These are phyloP conservation scores for Limonium bicolor DNA, from an alignment of 148 eudicot species.

Conservation along the genomic window DNA sequence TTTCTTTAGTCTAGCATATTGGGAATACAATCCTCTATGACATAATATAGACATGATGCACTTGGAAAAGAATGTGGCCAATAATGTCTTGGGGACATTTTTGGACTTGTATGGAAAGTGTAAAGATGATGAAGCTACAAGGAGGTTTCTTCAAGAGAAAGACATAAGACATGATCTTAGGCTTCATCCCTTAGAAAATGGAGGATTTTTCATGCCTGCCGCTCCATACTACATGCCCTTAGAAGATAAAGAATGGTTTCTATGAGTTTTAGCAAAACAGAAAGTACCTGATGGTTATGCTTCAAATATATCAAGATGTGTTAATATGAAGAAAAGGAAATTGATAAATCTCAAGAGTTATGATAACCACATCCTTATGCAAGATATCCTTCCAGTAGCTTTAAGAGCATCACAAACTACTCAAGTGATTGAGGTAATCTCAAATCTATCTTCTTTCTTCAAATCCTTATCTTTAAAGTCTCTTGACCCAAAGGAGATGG, in stretches of 20 bases:
- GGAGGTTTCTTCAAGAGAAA: not conserved
- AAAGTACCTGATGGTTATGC: constrained; percentile 5
- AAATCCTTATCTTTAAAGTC: not conserved
- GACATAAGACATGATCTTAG: constrained; percentile 2
- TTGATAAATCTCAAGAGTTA: constrained; percentile 8
- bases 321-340: constrained; percentile 1
- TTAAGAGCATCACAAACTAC: not conserved
- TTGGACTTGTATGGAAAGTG: not conserved
- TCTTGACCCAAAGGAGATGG: not conserved
- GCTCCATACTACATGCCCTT: not conserved
- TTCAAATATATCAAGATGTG: not conserved
- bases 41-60: constrained; percentile 4
- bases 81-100: not conserved
- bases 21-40: not conserved
- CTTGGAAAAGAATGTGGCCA: constrained; percentile 3
- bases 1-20: not conserved
- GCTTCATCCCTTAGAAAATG: not conserved
- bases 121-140: constrained; percentile 1
- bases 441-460: not conserved
- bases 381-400: constrained; percentile 1
- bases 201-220: not conserved
- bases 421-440: not conserved
- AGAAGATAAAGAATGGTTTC: not conserved
- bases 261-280: not conserved
- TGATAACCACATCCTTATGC: too few relatives aligned